Percentiles rank a stretch among this genome's conserved stretches.
phyloP scores from a whole-genome alignment of 164 flowering plant genomes.

The Protea cynaroides region DNA sequence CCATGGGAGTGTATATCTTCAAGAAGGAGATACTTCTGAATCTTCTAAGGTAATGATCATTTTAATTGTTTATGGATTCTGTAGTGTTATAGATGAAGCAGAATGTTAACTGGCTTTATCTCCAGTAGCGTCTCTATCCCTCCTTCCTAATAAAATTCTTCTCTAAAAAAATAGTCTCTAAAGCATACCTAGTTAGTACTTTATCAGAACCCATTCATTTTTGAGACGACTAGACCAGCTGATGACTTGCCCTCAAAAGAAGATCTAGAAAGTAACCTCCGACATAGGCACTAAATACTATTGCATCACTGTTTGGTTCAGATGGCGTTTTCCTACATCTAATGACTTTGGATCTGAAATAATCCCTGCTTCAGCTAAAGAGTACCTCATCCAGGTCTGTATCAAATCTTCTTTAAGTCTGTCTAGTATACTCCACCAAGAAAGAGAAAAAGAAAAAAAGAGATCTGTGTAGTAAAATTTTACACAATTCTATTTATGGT shows the following conservation, averaged over 20 bases:
- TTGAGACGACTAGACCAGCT: background rate
- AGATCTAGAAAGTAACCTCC: conserved; percentile 2
- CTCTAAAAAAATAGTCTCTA: background rate
- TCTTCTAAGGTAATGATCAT: conserved; percentile 57
- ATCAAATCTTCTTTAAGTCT: background rate
- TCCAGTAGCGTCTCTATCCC: background rate
- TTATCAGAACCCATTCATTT: background rate
- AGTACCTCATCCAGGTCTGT: conserved; percentile 56
- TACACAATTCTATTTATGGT: background rate
- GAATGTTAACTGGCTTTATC: background rate
- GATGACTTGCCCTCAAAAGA: background rate
- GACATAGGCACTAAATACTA: conserved; percentile 8
- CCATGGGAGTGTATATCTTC: conserved; percentile 94
- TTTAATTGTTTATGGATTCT: background rate
- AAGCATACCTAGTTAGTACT: background rate
- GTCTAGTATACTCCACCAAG: background rate
- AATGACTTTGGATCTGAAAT: conserved; percentile 97
- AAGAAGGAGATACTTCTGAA: conserved; percentile 87
- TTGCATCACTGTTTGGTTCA: conserved; percentile 25
- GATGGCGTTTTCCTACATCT: conserved; percentile 95
- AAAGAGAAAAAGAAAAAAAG: background rate
- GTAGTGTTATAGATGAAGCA: background rate
- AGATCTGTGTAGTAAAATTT: background rate
- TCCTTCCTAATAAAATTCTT: background rate
- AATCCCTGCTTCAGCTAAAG: conserved; percentile 86